These are phyloP conservation scores for Cubamyces lactineus DNA, from an alignment of 768 basidiomycete species.

Conservation along the genomic window DNA sequence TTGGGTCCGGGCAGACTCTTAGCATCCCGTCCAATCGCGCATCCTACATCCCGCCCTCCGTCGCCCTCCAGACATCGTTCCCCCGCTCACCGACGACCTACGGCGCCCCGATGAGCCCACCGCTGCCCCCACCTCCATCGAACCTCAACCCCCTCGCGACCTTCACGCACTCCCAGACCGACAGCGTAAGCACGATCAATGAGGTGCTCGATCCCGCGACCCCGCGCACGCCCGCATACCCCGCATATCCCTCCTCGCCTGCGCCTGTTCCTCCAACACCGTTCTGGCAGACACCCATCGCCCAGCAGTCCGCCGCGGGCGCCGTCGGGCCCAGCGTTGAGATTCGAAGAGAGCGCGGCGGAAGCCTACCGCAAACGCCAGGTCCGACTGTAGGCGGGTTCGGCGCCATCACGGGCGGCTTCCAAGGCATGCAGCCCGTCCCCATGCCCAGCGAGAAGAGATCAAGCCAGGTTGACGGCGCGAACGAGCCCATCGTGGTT, in stretches of 20 bases:
- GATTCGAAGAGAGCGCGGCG: slow-evolving; percentile 61
- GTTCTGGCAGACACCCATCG: slow-evolving; percentile 57
- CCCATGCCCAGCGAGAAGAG: slow-evolving; percentile 28
- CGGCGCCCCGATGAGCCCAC: slow-evolving; percentile 37
- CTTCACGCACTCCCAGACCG: slow-evolving; percentile 20
- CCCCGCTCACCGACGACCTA: slow-evolving; percentile 58
- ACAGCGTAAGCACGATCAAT: slow-evolving; percentile 25
- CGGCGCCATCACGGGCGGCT: slow-evolving; percentile 30
- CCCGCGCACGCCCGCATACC: slow-evolving; percentile 62
- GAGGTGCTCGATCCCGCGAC: slow-evolving; percentile 23
- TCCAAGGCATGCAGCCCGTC: slow-evolving; percentile 42
- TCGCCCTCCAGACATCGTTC: slow-evolving; percentile 38
- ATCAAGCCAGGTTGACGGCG: slow-evolving; percentile 20
- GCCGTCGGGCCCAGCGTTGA: slow-evolving; percentile 65
- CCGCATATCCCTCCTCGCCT: slow-evolving; percentile 66
- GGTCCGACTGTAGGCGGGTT: slow-evolving; percentile 49
- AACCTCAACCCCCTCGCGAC: slow-evolving; percentile 25
- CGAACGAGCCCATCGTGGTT: slow-evolving; percentile 66
- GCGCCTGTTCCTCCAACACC: slow-evolving; percentile 51
- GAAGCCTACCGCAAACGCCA: slow-evolving; percentile 53
- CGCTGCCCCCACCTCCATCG: slow-evolving; percentile 36
- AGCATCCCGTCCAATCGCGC: slow-evolving; percentile 15
- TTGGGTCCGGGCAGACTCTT: slow-evolving; percentile 16
- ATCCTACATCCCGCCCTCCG: slow-evolving; percentile 40
- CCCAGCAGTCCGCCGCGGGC: slow-evolving; percentile 48